A percentile compares a stretch with the other conserved stretches of the same genome.
Conservation (phyloP, 139 green algal species). For the Dunaliella sp. region DNA sequence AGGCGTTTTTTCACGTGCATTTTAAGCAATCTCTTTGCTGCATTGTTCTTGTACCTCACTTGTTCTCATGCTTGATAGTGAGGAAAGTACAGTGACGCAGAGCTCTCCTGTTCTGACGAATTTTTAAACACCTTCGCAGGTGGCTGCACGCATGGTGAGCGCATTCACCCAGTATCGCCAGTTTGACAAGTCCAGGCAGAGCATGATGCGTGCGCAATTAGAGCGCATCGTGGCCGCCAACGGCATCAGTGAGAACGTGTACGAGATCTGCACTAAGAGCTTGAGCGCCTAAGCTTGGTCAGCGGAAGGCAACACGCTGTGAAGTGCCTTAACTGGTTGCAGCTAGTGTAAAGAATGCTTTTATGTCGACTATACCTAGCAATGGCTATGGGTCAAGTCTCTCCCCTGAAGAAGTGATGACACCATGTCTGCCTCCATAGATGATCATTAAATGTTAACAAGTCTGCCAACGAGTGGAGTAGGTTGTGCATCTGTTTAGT, state of each 20-base stretch:
- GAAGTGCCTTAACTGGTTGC: no score
- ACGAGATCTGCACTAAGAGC: slow-evolving; percentile 89
- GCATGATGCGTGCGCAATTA: slow-evolving; percentile 81
- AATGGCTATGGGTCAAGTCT: no score
- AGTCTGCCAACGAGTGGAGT: no score
- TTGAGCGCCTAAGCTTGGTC: slow-evolving; percentile 43
- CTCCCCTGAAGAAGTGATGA: no score
- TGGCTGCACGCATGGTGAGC: slow-evolving; percentile 61
- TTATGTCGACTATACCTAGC: no score
- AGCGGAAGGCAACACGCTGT: no score
- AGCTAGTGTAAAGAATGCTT: no score
- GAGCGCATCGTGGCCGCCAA: slow-evolving; percentile 70
- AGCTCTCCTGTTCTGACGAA: background rate
- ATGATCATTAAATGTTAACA: no score
- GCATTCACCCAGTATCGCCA: slow-evolving; percentile 85
- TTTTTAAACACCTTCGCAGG: slow-evolving; percentile 21
- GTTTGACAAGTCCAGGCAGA: slow-evolving; percentile 81
- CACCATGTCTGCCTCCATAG: no score
- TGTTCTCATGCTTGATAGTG: background rate
- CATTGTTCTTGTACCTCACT: background rate
- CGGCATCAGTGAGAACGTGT: slow-evolving; percentile 88
- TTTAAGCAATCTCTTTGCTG: background rate
- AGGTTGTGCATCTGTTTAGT: no score
- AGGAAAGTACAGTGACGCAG: background rate
- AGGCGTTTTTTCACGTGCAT: background rate